phyloP scores from a whole-genome alignment of 192 early-diverging fungal genomes.

The Coemansia sp. region DNA sequence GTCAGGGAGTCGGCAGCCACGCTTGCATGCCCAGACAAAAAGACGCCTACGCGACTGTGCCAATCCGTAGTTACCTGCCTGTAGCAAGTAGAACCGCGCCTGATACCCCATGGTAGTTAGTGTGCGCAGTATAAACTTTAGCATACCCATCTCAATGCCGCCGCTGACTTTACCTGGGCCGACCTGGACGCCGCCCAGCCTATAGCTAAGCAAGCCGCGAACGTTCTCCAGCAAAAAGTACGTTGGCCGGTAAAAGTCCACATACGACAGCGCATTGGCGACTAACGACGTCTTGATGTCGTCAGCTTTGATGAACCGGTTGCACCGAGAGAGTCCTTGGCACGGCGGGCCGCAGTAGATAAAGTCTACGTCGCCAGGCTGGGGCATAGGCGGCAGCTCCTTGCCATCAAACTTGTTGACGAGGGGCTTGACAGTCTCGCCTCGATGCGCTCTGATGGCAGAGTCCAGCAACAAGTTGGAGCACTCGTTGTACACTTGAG shows the following conservation, averaged over 20 bases:
- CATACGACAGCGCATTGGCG: constrained; percentile 66
- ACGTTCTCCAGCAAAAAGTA: constrained; percentile 77
- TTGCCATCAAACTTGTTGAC: constrained; percentile 48
- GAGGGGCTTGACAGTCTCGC: constrained; percentile 30
- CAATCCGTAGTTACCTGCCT: constrained; percentile 66
- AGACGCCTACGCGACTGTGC: constrained; percentile 68
- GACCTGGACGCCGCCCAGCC: constrained; percentile 62
- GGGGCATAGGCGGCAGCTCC: constrained; percentile 59
- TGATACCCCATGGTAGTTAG: constrained; percentile 72
- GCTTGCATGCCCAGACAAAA: constrained; percentile 67
- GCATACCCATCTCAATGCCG: constrained; percentile 64
- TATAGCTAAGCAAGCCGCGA: constrained; percentile 60
- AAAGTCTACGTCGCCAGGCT: constrained; percentile 66
- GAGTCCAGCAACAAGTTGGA: constrained; percentile 65
- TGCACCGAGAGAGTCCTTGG: constrained; percentile 70
- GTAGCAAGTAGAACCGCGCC: constrained; percentile 63
- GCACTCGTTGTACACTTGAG: constrained; percentile 64
- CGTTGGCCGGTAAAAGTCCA: constrained; percentile 68
- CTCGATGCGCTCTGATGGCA: constrained; percentile 61
- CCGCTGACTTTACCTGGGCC: constrained; percentile 56
- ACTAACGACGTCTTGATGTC: constrained; percentile 71
- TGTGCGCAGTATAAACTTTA: constrained; percentile 69
- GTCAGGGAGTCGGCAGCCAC: constrained; percentile 58
- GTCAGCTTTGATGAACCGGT: constrained; percentile 63
- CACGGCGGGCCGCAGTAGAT: constrained; percentile 78